These are phyloP conservation scores for Hymenoscyphus fructigenus DNA, from an alignment of 2,329 filamentous ascomycete genomes.

Conservation along the genomic window DNA sequence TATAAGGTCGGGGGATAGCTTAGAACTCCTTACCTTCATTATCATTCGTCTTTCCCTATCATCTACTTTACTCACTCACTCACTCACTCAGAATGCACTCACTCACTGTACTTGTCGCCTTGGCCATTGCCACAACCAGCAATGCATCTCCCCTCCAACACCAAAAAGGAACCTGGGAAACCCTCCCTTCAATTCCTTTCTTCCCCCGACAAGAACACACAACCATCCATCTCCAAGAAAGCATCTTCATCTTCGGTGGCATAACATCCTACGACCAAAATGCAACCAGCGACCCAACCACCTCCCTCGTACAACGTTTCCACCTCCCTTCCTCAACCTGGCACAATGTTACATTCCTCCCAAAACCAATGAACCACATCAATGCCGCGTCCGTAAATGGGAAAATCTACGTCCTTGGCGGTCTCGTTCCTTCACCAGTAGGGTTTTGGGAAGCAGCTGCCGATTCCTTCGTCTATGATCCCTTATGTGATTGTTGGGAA, in stretches of 20 bases:
- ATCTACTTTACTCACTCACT: no score
- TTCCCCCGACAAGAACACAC: slow-evolving; percentile 10
- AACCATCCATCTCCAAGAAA: background rate
- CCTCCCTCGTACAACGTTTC: slow-evolving; percentile 5
- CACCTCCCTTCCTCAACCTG: slow-evolving; percentile 5
- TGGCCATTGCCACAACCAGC: background rate
- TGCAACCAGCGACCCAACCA: slow-evolving; percentile 4
- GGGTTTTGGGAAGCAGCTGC: background rate
- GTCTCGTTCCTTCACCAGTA: slow-evolving; percentile 2
- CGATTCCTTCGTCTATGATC: background rate
- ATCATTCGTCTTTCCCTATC: no score
- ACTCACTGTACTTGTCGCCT: background rate
- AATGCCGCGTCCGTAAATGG: slow-evolving; percentile 11
- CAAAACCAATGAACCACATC: slow-evolving; percentile 12
- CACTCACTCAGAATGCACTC: background rate
- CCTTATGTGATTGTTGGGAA: background rate
- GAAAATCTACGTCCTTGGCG: slow-evolving; percentile 13
- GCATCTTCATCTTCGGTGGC: slow-evolving; percentile 13
- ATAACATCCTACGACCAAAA: background rate
- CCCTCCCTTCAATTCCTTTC: slow-evolving; percentile 5
- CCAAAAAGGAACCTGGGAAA: background rate
- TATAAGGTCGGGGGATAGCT: no score
- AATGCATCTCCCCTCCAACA: background rate
- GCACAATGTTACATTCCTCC: slow-evolving; percentile 1
- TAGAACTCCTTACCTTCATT: no score